These are phyloP conservation scores for Citrus glauca DNA, from an alignment of 345 rosid genomes.

Conservation along the genomic window DNA sequence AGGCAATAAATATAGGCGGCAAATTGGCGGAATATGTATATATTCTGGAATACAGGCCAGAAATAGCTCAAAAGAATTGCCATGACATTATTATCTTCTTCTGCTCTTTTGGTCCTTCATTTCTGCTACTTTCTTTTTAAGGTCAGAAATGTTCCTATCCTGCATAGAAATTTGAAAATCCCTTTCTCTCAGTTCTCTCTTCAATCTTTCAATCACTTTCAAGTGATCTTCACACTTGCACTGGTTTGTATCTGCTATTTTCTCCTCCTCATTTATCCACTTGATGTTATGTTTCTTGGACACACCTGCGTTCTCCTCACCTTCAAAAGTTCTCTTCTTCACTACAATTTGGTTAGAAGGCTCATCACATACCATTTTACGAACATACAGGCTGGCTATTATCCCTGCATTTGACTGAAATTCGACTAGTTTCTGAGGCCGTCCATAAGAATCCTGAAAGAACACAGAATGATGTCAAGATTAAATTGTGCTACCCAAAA, in stretches of 20 bases:
- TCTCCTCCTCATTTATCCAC: conserved; percentile 17
- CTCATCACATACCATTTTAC: conserved; percentile 43
- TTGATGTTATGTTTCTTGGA: conserved; percentile 31
- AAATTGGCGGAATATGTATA: neutral
- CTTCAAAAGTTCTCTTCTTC: conserved; percentile 41
- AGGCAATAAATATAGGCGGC: neutral
- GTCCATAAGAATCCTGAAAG: conserved; percentile 62
- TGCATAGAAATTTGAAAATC: conserved; percentile 33
- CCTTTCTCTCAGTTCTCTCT: conserved; percentile 43
- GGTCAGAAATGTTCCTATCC: conserved; percentile 48
- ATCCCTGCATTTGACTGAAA: conserved; percentile 33
- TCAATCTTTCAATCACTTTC: conserved; percentile 49
- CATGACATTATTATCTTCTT: neutral
- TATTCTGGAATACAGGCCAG: neutral
- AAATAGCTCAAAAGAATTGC: neutral
- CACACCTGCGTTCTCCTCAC: conserved; percentile 23
- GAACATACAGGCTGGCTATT: conserved; percentile 42
- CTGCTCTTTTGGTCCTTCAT: conserved; percentile 6
- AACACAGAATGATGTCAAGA: conserved; percentile 8
- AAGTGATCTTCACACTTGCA: conserved; percentile 21
- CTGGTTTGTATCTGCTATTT: conserved; percentile 6
- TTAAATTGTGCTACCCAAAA: neutral
- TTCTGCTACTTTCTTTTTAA: conserved; percentile 26
- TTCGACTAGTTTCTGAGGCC: conserved; percentile 49
- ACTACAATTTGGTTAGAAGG: conserved; percentile 4